Base-by-base conservation (phyloP, 2,329 filamentous ascomycete species). In the Penicillium sumatraense region DNA sequence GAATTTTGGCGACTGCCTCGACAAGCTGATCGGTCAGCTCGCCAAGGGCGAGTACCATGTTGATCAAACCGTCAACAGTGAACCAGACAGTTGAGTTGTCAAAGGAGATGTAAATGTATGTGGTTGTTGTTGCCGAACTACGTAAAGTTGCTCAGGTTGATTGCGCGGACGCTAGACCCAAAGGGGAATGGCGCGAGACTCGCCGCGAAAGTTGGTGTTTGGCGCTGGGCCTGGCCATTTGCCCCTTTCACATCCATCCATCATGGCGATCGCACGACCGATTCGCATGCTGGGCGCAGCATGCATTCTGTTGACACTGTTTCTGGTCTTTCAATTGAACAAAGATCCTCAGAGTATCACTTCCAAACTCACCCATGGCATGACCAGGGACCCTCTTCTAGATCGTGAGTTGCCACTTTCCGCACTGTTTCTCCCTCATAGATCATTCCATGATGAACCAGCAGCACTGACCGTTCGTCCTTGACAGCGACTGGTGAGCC, bases 251-350 rank as follows among this genome's bases (percentile, higher is more conserved):
- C 54, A 54, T 59, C 54, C 11, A 46, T 46, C 57, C 61, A 71
- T 60, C 55, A 96, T 96, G 92, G 90, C 89, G 68, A 81, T 96
- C 72, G 90, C 91, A 70, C 88, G 88, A 80, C 90, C 91, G 54
- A 88, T 96, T 72, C 87, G 93, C 77, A 86, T 89, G 69, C 80
- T 96, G 70, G 89, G 86, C 64, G 82, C 89, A 62, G 80, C 86
- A 59, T 90, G 88, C 61, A 78, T 90, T 66, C 74, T 89, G 58
- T 78, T 96, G 62, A 89, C 91, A 80, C 81, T 90, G 59, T 92
- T 93, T 74, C 86, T 96, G 68, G 76, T 96, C 62, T 88, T 90
- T 64, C 88, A 90, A 69, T 80, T 95, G 66, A 86, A 89, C 72
- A 84, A 83, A 58, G 81, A 84, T 8, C 80, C 83, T 20, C 60